Base-by-base conservation (phyloP, 1,284 basidiomycete species). In the Naganishia sp. region DNA sequence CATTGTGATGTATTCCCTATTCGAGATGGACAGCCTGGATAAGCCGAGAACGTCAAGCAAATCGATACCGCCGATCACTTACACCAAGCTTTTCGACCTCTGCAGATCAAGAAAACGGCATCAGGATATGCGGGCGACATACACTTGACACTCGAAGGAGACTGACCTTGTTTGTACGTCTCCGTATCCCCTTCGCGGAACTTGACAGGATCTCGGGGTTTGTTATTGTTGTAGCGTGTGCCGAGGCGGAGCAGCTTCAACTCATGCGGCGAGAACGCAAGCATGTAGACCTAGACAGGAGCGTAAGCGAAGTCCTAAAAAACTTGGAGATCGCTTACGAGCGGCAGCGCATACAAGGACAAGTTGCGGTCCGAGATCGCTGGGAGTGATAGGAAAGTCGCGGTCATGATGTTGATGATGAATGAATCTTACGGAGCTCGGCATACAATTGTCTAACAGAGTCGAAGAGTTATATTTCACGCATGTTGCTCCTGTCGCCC, bases 1-100 rank as follows among this genome's bases (percentile, higher is more conserved):
- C 64, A 54, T 65, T 65, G 45, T 65, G 64, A 48, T 65, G 64
- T 13, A 65, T 65, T 28, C 55, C 55, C 53, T 55, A 39, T 48
- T 23, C 45, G 16, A 48, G 3, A n/a, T 9, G 3, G 31, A 53
- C 28, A n/a, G 13, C 50, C 16, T 7, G 2, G 11, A 25, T 53
- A 2, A 53, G 50, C 6, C 28, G 23, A 48, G 45, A 18, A 9
- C 45, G 45, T n/a, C 11, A 18, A 9, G 45, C 15, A 11, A 9
- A 6, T 7, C 10, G 6, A 5, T 11, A 49, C 31, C 31, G 25
- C 28, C 31, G 2, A 42, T 18, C 28, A 55, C 53, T 18, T 21
- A 55, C 53, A 9, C 64, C 64, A 9, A 65, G 36, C 31, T 59
- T 65, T 21, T 65, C 64, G 6, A 65, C 36, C 36, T 55, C 57